Evolutionary conservation across 352 stramenopile genomes (phyloP), one percentile per base, ranked within the genome.

Genomic region (Globisporangium mamillatum): DNA sequence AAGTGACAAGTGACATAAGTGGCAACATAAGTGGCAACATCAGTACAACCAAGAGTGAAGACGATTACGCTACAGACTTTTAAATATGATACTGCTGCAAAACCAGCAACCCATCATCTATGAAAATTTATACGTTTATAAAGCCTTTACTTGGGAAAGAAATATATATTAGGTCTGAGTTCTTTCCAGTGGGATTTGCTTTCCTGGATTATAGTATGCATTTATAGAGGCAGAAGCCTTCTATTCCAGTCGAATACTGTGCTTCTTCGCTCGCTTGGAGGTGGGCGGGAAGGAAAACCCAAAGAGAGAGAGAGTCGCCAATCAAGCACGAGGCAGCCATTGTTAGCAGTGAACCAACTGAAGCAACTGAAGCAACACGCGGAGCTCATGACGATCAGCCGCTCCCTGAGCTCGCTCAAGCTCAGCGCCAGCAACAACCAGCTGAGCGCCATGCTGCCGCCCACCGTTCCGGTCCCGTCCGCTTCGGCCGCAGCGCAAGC

Each of bases 361-460:
- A n/a, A 59, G 25, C 16, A 16, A 25, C 53, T 36, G 25, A 59
- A 62, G 55, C 55, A 60, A 18, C 27, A 38, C 18, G 4, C 18
- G 41, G 10, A 20, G 41, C 16, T 10, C 36, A 71, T 71, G 66
- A 71, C 66, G 27, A 41, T 71, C 60, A 48, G 50, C 50, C 66
- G 66, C 7, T 67, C 59, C 48, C 29, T 29, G 18, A 67, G 60
- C 60, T 63, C 66, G 25, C 66, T 64, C 27, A 60, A 38, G 52
- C 60, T 67, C 24, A 63, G 60, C 60, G 27, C 58, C 44, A 63
- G 52, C 53, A 66, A 62, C 64, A 69, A 69, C 64, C 64, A 69
- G 64, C 41, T 56, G 12, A 58, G 55, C 55, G 41, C 64, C 29
- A 52, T 48, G 54, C 55, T 63, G 0, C 64, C 64, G 7, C 64